A percentile compares a stretch with the other conserved stretches of the same genome.
Evolutionary conservation across 108 stramenopile genomes (phyloP).

Genomic region (Schizochytrium sp.): DNA sequence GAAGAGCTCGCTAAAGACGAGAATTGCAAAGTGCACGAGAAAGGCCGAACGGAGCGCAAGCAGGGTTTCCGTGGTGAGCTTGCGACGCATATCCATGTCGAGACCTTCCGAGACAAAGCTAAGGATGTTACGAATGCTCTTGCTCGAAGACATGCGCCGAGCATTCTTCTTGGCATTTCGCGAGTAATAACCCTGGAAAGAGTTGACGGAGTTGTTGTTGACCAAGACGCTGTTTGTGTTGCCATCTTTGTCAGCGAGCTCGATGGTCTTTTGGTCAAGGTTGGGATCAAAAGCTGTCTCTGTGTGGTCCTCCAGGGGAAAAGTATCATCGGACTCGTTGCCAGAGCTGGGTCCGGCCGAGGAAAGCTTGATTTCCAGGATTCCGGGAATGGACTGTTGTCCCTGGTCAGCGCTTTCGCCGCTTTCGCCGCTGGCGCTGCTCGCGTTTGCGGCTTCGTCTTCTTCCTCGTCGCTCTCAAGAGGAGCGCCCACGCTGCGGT

Average conservation of each 20-base stretch:
- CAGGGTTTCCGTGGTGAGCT: background rate
- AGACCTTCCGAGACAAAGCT: background rate
- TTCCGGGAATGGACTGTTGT: too few relatives aligned
- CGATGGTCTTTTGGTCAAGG: background rate
- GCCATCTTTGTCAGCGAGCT: background rate
- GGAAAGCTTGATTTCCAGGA: too few relatives aligned
- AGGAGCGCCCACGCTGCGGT: background rate
- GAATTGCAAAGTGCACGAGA: slow-evolving; percentile 5
- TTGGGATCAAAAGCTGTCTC: background rate
- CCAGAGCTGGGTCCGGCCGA: too few relatives aligned
- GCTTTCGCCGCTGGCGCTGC: too few relatives aligned
- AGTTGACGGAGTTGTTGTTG: background rate
- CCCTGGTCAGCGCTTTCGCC: too few relatives aligned
- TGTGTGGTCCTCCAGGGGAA: background rate
- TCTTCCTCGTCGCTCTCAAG: background rate
- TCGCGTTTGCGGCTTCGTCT: background rate
- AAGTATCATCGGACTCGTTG: background rate
- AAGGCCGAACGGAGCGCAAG: background rate
- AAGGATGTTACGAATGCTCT: background rate
- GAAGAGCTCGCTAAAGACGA: slow-evolving; percentile 17
- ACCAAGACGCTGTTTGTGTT: background rate
- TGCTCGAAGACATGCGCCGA: background rate
- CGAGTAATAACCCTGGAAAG: slow-evolving; percentile 3
- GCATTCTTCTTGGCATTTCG: background rate
- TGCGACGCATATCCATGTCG: background rate